These are phyloP conservation scores for Patellifolia procumbens DNA, from an alignment of 179 eudicot genomes.

Conservation along the genomic window DNA sequence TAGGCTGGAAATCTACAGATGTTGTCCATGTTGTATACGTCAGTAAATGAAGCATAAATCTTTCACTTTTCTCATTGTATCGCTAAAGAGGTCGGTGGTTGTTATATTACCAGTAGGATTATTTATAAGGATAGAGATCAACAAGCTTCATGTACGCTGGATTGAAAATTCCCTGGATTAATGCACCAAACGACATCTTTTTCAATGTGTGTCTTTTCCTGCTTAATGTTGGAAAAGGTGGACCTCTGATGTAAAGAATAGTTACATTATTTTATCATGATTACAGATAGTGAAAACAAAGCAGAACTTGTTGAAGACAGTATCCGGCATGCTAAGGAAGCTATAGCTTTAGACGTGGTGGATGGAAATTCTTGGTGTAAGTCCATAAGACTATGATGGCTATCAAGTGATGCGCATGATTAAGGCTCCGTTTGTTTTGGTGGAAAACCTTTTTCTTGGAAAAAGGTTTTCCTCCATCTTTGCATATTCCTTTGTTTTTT, in stretches of 20 bases:
- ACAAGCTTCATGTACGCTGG: not conserved
- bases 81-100: not conserved
- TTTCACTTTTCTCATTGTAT: not conserved
- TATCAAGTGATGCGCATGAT: conserved; percentile 1
- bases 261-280: conserved; percentile 13
- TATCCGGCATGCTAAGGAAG: conserved; percentile 88
- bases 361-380: conserved; percentile 99
- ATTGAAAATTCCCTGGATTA: too few species aligned
- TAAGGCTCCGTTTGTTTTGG: too few species aligned
- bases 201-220: not conserved
- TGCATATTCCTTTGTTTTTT: too few species aligned
- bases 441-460: too few species aligned
- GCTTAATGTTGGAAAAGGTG: not conserved
- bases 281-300: conserved; percentile 67
- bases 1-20: too few species aligned
- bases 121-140: not conserved
- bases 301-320: conserved; percentile 75
- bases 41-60: not conserved
- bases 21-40: not conserved
- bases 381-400: conserved; percentile 34
- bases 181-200: not conserved
- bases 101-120: not conserved
- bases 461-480: too few species aligned
- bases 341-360: conserved; percentile 76
- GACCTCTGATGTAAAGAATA: conserved; percentile 1